Conservation (phyloP, 805 yeast genomes). For the Candida sphagnicola region DNA sequence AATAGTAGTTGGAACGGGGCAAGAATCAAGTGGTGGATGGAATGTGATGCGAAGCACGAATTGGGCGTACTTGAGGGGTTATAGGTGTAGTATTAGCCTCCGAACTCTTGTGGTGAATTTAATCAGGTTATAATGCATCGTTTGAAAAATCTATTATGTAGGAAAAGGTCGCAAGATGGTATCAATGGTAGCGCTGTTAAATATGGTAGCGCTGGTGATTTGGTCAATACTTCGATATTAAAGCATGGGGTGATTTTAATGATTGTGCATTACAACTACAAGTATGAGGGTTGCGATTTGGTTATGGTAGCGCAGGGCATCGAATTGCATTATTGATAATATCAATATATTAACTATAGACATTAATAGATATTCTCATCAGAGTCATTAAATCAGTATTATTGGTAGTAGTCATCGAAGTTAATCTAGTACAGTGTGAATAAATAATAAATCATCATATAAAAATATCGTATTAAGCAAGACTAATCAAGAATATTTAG, state of each 20-base stretch:
- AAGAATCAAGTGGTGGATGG: too few species aligned
- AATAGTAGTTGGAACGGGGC: too few species aligned
- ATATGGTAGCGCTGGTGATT: too few species aligned
- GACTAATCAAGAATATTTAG: constrained; percentile 5
- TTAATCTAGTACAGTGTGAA: constrained; percentile 44
- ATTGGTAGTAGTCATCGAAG: constrained; percentile 36
- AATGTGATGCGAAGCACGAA: neutral
- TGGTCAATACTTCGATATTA: too few species aligned
- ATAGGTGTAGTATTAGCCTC: too few species aligned
- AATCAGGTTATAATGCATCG: neutral
- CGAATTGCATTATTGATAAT: too few species aligned
- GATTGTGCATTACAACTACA: too few species aligned
- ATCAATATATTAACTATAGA: neutral
- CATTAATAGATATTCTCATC: constrained; percentile 14
- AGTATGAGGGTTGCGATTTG: too few species aligned
- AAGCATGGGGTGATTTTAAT: neutral
- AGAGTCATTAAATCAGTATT: constrained; percentile 49
- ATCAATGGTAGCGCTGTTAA: neutral
- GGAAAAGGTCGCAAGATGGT: neutral
- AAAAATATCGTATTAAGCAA: constrained; percentile 5
- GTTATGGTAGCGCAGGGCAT: too few species aligned
- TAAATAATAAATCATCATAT: constrained; percentile 40
- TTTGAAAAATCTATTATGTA: neutral
- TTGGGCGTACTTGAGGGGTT: neutral
- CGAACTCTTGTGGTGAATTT: too few species aligned